Evolutionary conservation across 208 protist genomes (phyloP), one percentile per base, ranked within the genome.

Genomic region (Angomonas desouzai): DNA sequence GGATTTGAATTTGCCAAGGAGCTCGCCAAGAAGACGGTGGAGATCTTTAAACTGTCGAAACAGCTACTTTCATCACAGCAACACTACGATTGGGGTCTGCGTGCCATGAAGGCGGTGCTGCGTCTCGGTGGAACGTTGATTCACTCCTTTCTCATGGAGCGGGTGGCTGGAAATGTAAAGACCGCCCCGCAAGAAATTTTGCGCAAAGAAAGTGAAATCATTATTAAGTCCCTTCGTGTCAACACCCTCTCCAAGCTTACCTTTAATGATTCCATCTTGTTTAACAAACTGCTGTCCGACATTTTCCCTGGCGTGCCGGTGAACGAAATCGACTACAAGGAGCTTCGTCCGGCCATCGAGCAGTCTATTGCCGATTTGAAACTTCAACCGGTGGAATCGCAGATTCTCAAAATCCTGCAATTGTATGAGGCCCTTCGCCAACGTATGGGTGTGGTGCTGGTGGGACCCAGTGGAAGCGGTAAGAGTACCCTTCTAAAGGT

Each of bases 51-150:
- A 58, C 82, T 99, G 2, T 87, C 77, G 22, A 87, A 86, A 61
- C 94, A 98, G 76, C 83, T 99, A 3, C 83, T 99, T 11, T 98
- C 96, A 6, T 73, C 83, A 45, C 97, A 99, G 79, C 94, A 98
- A 69, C 98, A 99, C 79, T 99, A 99, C 75, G 98, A 99, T 74
- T 99, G 97, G 97, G 98, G 98, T 22, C 85, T 99, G 55, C 95
- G 98, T 59, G 85, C 98, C 2, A 93, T 99, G 77, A 99, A 99
- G 81, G 91, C 97, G 47, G 89, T 99, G 18, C 78, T 98, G 64
- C 85, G 85, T 16, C 76, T 97, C 16, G 93, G 87, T 56, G 97
- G 96, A 34, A 78, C 87, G 48, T 85, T 98, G 33, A 88, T 98
- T 48, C 75, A 89, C 68, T 67, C 78, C 65, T 96, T 96, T 70